Base-by-base conservation (phyloP, 768 basidiomycete species). In the Naganishia randhawae region DNA sequence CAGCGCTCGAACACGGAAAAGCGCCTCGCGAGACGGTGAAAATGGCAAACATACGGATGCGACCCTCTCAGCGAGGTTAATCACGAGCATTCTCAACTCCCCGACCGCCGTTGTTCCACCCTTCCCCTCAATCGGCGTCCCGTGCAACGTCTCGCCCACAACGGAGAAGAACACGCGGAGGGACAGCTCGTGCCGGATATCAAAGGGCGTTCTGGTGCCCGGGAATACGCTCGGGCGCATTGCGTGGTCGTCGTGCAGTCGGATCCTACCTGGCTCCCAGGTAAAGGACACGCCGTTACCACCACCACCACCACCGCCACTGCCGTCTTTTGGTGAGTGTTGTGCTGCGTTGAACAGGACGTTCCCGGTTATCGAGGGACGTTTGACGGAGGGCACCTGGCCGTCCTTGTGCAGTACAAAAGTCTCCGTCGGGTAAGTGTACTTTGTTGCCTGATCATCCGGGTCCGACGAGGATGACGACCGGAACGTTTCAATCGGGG, bases 391-490 rank as follows among this genome's bases (percentile, higher is more conserved):
- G 7, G 51, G 51, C 1, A 33, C 32, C 2, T 5, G 19, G 9
- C 51, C 51, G 31, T 52, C 51, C 32, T 52, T 52, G 51, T 13
- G 8, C 29, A 52, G 51, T 29, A 33, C 51, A 32, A 52, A 52
- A 16, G 51, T 52, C 29, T 52, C 51, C 4, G 29, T 52, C 2
- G 51, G 51, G 51, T 52, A 52, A 9, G 17, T 17, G 13, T 31
- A 25, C 16, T 33, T 29, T 11, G 27, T 17, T 29, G 51, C 16
- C 19, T 6, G 27, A 31, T 17, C 29, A 22, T 48, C 45, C 7
- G 19, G n/a, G 25, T 48, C 11, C 19, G 14, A n/a, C n/a, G n/a
- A n/a, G 11, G 41, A 19, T 10, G 41, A 10, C 41, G 41, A 6
- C 7, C 51, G 27, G 29, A 52, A 52, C 3, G 2, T 25, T 6